Percentiles rank a stretch among this genome's conserved stretches.
Evolutionary conservation across 345 rosid genomes (phyloP).

Genomic region (Camelina neglecta): DNA sequence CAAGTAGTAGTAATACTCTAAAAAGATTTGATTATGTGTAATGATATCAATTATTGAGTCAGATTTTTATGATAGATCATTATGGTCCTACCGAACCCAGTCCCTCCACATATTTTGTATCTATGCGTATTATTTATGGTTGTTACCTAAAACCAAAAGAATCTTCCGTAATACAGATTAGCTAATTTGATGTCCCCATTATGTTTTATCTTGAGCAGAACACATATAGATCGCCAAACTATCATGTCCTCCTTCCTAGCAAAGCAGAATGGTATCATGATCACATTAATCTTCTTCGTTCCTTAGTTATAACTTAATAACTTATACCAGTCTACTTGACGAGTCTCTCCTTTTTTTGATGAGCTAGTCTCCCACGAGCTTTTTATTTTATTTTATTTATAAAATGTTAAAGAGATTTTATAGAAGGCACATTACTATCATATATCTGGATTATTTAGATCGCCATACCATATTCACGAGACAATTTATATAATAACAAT

Average conservation of each 20-base stretch:
- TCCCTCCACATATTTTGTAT: slow-evolving; percentile 1
- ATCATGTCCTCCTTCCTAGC: not conserved
- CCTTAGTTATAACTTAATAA: no score
- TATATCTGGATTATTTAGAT: slow-evolving; percentile 7
- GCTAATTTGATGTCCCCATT: slow-evolving; percentile 8
- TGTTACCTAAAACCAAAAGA: not conserved
- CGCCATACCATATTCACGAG: slow-evolving; percentile 15
- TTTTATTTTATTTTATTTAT: no score
- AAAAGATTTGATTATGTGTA: not conserved
- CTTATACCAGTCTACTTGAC: not conserved
- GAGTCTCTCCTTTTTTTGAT: not conserved
- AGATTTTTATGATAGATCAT: slow-evolving; percentile 12
- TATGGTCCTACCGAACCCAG: slow-evolving; percentile 18
- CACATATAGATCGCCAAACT: not conserved
- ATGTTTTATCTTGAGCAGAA: not conserved
- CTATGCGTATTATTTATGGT: slow-evolving; percentile 13
- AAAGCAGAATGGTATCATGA: not conserved
- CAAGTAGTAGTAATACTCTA: not conserved
- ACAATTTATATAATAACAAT: not conserved
- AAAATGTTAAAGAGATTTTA: not conserved
- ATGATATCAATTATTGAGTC: not conserved
- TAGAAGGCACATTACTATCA: slow-evolving; percentile 10
- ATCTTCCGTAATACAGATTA: not conserved
- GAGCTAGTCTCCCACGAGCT: not conserved
- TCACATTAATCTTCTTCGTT: no score